These are phyloP conservation scores for Fagus crenata DNA, from an alignment of 306 rosid genomes.

Conservation along the genomic window DNA sequence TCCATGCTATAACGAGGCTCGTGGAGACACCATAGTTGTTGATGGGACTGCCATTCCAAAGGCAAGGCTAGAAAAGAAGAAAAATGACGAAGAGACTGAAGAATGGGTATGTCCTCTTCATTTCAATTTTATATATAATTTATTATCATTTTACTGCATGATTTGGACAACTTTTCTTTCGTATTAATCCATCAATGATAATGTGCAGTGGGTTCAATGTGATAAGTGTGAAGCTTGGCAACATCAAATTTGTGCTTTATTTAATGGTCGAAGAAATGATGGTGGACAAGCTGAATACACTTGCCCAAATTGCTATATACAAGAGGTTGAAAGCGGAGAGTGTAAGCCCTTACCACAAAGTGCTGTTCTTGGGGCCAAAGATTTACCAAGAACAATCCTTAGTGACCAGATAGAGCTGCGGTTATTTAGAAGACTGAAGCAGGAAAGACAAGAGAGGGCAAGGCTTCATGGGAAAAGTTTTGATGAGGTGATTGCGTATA, in stretches of 20 bases:
- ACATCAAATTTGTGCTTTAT: constrained; percentile 95
- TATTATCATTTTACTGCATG: constrained; percentile 22
- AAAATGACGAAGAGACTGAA: constrained; percentile 95
- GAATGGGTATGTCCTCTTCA: constrained; percentile 68
- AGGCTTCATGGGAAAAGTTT: constrained; percentile 76
- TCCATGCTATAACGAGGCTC: constrained; percentile 93
- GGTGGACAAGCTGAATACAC: constrained; percentile 98
- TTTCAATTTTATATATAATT: not conserved
- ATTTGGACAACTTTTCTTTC: constrained; percentile 28
- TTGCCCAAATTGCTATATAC: constrained; percentile 87
- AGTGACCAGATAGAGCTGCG: constrained; percentile 92
- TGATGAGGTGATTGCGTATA: constrained; percentile 69
- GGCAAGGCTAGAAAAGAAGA: constrained; percentile 88
- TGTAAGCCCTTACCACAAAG: constrained; percentile 90
- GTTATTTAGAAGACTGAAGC: constrained; percentile 62
- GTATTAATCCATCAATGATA: constrained; percentile 20
- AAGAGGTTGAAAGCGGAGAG: constrained; percentile 92
- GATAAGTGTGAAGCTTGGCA: constrained; percentile 99
- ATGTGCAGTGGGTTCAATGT: constrained; percentile 96
- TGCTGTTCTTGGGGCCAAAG: constrained; percentile 99
- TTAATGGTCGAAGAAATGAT: constrained; percentile 92
- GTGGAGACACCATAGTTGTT: constrained; percentile 75
- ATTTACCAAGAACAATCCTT: constrained; percentile 81
- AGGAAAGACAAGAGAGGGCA: constrained; percentile 83
- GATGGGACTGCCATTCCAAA: constrained; percentile 82